Evolutionary conservation across 331 rosid species (phyloP).

Genomic region (Malus hybrid): DNA sequence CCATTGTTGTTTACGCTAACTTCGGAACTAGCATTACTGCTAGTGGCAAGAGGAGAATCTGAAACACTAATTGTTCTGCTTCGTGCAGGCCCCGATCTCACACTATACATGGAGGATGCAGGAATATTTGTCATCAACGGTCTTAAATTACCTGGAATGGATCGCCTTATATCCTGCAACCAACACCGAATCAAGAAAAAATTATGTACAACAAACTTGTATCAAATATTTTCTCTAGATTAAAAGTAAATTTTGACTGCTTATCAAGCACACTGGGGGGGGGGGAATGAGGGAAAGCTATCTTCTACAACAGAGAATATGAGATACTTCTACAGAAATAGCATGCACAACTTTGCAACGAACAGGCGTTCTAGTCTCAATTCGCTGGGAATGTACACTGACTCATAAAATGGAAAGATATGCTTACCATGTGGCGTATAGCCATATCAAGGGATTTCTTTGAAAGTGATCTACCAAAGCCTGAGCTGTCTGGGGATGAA

Average conservation of each 20-base stretch:
- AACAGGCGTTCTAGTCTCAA: conserved; percentile 2
- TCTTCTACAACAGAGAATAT: neutral
- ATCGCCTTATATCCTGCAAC: conserved; percentile 82
- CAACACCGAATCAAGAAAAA: conserved; percentile 18
- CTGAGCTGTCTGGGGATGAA: conserved; percentile 66
- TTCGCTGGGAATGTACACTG: neutral
- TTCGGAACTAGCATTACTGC: conserved; percentile 95
- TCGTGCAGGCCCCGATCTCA: conserved; percentile 80
- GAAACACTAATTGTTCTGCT: conserved; percentile 77
- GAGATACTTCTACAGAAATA: neutral
- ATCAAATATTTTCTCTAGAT: neutral
- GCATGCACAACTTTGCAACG: neutral
- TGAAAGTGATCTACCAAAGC: conserved; percentile 92
- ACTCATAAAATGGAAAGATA: neutral
- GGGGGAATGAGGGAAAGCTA: neutral
- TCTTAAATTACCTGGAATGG: conserved; percentile 77
- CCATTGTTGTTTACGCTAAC: conserved; percentile 91
- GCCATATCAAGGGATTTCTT: conserved; percentile 99
- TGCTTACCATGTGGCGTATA: conserved; percentile 91
- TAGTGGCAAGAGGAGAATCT: conserved; percentile 87
- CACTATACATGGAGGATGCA: conserved; percentile 90
- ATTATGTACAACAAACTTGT: neutral
- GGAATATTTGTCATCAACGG: conserved; percentile 98
- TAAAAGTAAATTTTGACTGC: neutral
- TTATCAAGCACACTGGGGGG: neutral